Evolutionary conservation across 177 flowering plant genomes (phyloP).

Genomic region (Vitis hybrid): DNA sequence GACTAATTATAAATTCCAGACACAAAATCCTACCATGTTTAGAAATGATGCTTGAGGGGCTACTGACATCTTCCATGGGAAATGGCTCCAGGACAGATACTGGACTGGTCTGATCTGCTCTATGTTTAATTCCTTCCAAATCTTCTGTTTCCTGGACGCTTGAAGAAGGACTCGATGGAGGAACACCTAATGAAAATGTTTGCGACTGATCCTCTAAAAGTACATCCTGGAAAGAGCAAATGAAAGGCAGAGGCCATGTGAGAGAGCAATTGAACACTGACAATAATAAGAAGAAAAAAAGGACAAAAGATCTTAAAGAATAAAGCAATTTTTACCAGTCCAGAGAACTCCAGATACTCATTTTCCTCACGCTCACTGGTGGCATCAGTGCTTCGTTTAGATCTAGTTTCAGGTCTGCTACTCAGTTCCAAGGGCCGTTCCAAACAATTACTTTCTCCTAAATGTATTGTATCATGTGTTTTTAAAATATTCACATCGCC

Average conservation of each 20-base stretch:
- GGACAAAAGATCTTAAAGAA: background rate
- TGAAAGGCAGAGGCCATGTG: background rate
- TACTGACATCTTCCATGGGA: slow-evolving; percentile 13
- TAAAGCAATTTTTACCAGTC: slow-evolving; percentile 8
- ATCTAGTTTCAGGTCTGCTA: background rate
- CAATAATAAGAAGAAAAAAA: background rate
- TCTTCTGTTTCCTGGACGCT: slow-evolving; percentile 4
- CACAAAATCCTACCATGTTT: slow-evolving; percentile 10
- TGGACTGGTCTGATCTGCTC: slow-evolving; percentile 24
- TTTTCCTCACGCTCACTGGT: background rate
- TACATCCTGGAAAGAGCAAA: slow-evolving; percentile 9
- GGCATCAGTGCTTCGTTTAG: background rate
- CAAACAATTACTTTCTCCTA: background rate
- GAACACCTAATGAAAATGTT: slow-evolving; percentile 2
- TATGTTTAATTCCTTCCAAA: slow-evolving; percentile 7
- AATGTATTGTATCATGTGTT: background rate
- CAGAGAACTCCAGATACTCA: slow-evolving; percentile 4
- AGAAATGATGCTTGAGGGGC: slow-evolving; percentile 7
- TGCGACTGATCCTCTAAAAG: slow-evolving; percentile 5
- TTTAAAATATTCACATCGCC: slow-evolving; percentile 1
- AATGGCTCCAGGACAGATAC: slow-evolving; percentile 25
- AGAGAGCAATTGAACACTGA: background rate
- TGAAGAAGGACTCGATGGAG: slow-evolving; percentile 13
- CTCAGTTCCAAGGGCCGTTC: slow-evolving; percentile 6
- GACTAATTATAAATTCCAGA: background rate